A percentile compares a stretch with the other conserved stretches of the same genome.
Evolutionary conservation across 495 filamentous ascomycete genomes (phyloP).

Genomic region (Pyrenula aspistea): DNA sequence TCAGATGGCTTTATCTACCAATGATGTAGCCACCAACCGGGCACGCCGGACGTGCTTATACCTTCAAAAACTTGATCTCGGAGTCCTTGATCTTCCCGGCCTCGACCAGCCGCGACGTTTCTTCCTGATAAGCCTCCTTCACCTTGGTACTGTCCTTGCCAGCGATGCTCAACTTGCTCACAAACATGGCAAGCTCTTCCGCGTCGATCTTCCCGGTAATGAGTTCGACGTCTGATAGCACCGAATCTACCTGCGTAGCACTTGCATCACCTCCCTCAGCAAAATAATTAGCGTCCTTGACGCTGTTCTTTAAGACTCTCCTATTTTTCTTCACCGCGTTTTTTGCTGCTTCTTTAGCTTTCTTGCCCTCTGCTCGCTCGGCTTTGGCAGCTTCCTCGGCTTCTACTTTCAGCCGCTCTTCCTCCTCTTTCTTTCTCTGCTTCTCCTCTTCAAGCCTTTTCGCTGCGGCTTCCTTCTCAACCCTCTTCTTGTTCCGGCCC

Average conservation of each 20-base stretch:
- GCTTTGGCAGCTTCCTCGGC: slow-evolving; percentile 77
- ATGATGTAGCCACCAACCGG: not conserved
- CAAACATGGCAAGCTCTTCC: slow-evolving; percentile 74
- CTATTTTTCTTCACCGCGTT: slow-evolving; percentile 99
- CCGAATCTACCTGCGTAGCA: slow-evolving; percentile 62
- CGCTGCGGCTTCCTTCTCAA: slow-evolving; percentile 85
- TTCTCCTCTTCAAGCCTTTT: slow-evolving; percentile 74
- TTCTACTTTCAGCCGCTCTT: slow-evolving; percentile 63
- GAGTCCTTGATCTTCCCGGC: slow-evolving; percentile 77
- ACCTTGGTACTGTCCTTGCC: slow-evolving; percentile 45
- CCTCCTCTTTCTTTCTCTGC: slow-evolving; percentile 62
- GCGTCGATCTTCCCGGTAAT: slow-evolving; percentile 78
- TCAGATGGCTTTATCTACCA: too few relatives aligned
- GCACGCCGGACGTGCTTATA: not conserved
- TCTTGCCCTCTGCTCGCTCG: slow-evolving; percentile 75
- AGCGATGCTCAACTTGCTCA: slow-evolving; percentile 52
- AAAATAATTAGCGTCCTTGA: slow-evolving; percentile 94
- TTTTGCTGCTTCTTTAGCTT: slow-evolving; percentile 95
- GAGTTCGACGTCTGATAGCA: slow-evolving; percentile 80
- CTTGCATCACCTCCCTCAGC: slow-evolving; percentile 49
- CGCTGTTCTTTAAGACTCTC: slow-evolving; percentile 76
- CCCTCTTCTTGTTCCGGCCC: slow-evolving; percentile 82
- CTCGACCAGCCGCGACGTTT: slow-evolving; percentile 59
- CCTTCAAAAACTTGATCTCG: slow-evolving; percentile 48
- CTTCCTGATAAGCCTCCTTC: slow-evolving; percentile 55